These are phyloP conservation scores for Pichia insulana DNA, from an alignment of 805 yeast genomes.

Conservation along the genomic window DNA sequence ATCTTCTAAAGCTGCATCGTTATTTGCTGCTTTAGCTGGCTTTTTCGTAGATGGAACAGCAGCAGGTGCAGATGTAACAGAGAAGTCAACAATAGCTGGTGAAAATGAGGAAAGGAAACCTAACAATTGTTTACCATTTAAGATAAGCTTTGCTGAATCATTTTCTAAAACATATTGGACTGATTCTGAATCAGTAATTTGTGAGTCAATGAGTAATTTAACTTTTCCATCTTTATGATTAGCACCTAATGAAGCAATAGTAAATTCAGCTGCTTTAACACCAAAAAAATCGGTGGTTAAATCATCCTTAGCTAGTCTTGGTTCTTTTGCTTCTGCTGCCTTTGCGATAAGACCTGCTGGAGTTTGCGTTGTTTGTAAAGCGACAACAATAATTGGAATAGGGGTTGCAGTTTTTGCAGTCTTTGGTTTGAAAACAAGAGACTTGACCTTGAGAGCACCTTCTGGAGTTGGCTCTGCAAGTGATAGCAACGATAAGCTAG, in stretches of 20 bases:
- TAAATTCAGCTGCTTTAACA: slow-evolving; percentile 50
- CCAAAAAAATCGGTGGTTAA: slow-evolving; percentile 57
- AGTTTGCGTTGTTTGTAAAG: slow-evolving; percentile 61
- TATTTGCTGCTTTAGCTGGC: slow-evolving; percentile 28
- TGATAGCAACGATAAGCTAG: slow-evolving; percentile 58
- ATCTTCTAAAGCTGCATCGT: slow-evolving; percentile 58
- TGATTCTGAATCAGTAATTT: slow-evolving; percentile 33
- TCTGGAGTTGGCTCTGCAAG: slow-evolving; percentile 46
- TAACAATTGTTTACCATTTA: slow-evolving; percentile 38
- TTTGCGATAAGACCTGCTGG: slow-evolving; percentile 59
- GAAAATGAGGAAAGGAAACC: slow-evolving; percentile 47
- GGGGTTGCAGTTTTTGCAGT: slow-evolving; percentile 75
- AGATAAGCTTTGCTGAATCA: slow-evolving; percentile 41
- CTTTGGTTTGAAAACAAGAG: slow-evolving; percentile 84
- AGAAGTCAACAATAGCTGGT: slow-evolving; percentile 45
- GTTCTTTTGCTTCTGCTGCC: slow-evolving; percentile 68
- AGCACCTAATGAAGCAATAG: slow-evolving; percentile 42
- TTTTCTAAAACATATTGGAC: slow-evolving; percentile 38
- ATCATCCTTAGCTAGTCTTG: slow-evolving; percentile 80
- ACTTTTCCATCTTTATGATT: slow-evolving; percentile 45
- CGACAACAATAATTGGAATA: slow-evolving; percentile 74
- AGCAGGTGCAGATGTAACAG: slow-evolving; percentile 35
- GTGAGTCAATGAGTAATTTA: slow-evolving; percentile 50
- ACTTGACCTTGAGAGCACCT: slow-evolving; percentile 50
- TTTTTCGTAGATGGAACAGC: slow-evolving; percentile 23